Conservation (phyloP, 257 asterid species). For the Salvia miltiorrhiza region DNA sequence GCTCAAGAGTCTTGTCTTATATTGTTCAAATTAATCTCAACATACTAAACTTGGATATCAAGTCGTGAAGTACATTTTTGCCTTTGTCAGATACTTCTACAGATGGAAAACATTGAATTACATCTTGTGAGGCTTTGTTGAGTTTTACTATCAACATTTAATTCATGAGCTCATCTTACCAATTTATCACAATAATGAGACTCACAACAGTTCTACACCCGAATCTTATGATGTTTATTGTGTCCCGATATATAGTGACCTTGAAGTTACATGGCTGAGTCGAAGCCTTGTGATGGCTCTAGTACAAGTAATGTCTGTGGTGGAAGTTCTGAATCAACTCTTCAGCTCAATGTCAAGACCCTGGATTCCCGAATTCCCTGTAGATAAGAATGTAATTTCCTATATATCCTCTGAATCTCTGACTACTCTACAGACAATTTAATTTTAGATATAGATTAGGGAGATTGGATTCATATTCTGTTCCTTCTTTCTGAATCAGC, state of each 20-base stretch:
- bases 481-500: neutral
- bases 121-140: neutral
- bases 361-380: constrained; percentile 64
- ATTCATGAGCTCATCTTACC: constrained; percentile 5
- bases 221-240: constrained; percentile 9
- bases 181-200: neutral
- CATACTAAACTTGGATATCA: neutral
- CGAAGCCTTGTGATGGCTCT: constrained; percentile 48
- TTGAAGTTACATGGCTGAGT: constrained; percentile 57
- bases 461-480: neutral
- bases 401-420: neutral
- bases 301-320: constrained; percentile 41
- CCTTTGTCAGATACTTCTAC: neutral
- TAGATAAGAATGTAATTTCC: constrained; percentile 64
- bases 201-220: neutral
- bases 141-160: neutral
- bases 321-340: constrained; percentile 53
- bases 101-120: too few species aligned
- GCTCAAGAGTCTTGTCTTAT: neutral
- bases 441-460: neutral
- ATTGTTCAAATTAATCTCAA: neutral
- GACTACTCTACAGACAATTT: neutral
- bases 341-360: constrained; percentile 86
- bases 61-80: neutral
- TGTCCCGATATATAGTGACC: constrained; percentile 23